Base-by-base conservation (phyloP, 768 basidiomycete genomes). In the Tulasnella sp. region DNA sequence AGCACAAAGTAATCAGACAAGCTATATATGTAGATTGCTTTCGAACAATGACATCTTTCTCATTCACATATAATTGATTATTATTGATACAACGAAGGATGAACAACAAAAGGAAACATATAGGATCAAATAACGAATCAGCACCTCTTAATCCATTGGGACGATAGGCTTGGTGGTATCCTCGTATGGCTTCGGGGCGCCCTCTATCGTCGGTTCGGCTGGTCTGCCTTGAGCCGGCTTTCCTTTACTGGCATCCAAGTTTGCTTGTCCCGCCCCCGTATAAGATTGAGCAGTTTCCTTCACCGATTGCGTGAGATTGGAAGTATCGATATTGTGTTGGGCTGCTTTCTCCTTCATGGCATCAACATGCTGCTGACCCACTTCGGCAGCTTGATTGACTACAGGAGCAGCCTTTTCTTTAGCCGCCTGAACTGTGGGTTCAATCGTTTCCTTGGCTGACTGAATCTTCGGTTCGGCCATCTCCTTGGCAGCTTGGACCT, bases 1-100 rank as follows among this genome's bases (percentile, higher is more conserved):
- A n/a, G n/a, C n/a, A n/a, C n/a, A n/a, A n/a, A n/a, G n/a, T n/a
- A n/a, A n/a, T n/a, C n/a, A n/a, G n/a, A n/a, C n/a, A n/a, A n/a
- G n/a, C n/a, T n/a, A n/a, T n/a, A n/a, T n/a, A n/a, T n/a, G n/a
- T n/a, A n/a, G n/a, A n/a, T n/a, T 79, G 57, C 66, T 89, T 10
- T 69, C 71, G 0, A 79, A 86, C 56, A 73, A 67, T 53, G 72
- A 77, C 50, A 63, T 84, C 15, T 78, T 49, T 64, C 88, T 25
- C 70, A 69, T 0, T 72, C 72, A 33, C 35, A 54, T 12, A 58
- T 58, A 45, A 56, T 57, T 34, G 35, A 53, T 15, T 28, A 48
- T 13, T 52, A 37, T 12, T 47, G 35, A 48, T 45, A 31, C 25
- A 47, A 5, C 43, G 13, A 13, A 49, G 34, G 16, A 35, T 12